These are phyloP conservation scores for Tricholoma bakamatsutake DNA, from an alignment of 768 basidiomycete species.

Conservation along the genomic window DNA sequence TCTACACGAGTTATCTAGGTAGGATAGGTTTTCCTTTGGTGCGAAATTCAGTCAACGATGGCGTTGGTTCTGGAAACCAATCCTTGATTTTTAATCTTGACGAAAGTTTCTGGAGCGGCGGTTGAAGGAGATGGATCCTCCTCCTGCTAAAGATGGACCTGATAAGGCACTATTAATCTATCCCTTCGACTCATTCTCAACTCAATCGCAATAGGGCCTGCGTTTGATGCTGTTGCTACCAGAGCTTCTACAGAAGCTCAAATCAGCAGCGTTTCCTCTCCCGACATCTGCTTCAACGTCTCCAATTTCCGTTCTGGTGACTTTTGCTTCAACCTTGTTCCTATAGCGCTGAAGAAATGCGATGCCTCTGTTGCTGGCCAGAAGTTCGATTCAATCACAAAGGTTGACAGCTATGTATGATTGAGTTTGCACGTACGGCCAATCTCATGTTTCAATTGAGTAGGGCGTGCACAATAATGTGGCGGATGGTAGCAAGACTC, in stretches of 20 bases:
- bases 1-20: slow-evolving; percentile 12
- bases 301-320: slow-evolving; percentile 15
- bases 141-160: slow-evolving; percentile 12
- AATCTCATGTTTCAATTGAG: background rate
- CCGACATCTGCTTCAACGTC: slow-evolving; percentile 13
- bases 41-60: slow-evolving; percentile 17
- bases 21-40: slow-evolving; percentile 17
- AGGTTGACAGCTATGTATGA: slow-evolving; percentile 2
- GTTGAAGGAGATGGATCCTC: too few species aligned
- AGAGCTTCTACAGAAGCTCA: slow-evolving; percentile 17
- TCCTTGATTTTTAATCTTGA: slow-evolving; percentile 19
- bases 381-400: slow-evolving; percentile 17
- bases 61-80: slow-evolving; percentile 20
- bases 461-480: slow-evolving; percentile 17
- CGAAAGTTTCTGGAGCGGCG: too few species aligned
- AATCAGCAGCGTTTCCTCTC: slow-evolving; percentile 14
- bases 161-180: slow-evolving; percentile 4
- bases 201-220: slow-evolving; percentile 9
- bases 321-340: slow-evolving; percentile 19
- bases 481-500: slow-evolving; percentile 13
- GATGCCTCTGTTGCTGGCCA: slow-evolving; percentile 13
- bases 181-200: background rate
- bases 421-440: background rate
- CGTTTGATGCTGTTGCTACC: slow-evolving; percentile 18
- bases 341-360: slow-evolving; percentile 15